phyloP scores from a whole-genome alignment of 2,329 filamentous ascomycete genomes.

The Aspergillus quadricinctus region DNA sequence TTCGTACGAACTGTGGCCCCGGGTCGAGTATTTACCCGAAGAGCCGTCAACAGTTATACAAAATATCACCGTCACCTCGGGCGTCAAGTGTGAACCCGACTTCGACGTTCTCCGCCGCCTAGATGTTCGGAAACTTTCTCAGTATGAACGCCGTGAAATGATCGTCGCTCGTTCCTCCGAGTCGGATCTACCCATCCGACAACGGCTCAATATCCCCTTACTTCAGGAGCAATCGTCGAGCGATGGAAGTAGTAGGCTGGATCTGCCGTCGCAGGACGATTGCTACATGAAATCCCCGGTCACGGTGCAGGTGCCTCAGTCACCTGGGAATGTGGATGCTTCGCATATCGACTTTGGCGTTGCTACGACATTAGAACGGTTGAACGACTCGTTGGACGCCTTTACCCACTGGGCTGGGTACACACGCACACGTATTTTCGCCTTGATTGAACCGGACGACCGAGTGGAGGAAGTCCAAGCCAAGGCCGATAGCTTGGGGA shows the following conservation, averaged over 20 bases:
- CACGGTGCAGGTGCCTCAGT: constrained; percentile 44
- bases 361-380: constrained; percentile 49
- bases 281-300: constrained; percentile 45
- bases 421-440: constrained; percentile 50
- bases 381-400: constrained; percentile 48
- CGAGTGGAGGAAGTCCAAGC: constrained; percentile 25
- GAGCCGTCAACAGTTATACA: constrained; percentile 10
- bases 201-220: constrained; percentile 24
- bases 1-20: constrained; percentile 24
- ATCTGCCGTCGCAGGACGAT: constrained; percentile 21
- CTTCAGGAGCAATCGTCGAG: constrained; percentile 12
- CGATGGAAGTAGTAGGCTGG: neutral
- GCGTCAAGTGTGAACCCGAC: constrained; percentile 26
- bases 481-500: constrained; percentile 34
- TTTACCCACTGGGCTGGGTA: constrained; percentile 55
- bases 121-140: constrained; percentile 22
- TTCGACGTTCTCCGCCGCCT: constrained; percentile 20
- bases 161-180: constrained; percentile 20
- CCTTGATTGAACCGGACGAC: constrained; percentile 45
- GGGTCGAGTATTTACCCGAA: constrained; percentile 8
- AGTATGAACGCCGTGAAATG: constrained; percentile 30
- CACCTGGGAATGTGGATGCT: constrained; percentile 42
- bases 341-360: constrained; percentile 56
- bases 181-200: constrained; percentile 22
- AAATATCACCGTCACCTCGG: constrained; percentile 28